Percentiles rank a stretch among this genome's conserved stretches.
phyloP scores from a whole-genome alignment of 139 green algal species.

The Chlorella sp. region DNA sequence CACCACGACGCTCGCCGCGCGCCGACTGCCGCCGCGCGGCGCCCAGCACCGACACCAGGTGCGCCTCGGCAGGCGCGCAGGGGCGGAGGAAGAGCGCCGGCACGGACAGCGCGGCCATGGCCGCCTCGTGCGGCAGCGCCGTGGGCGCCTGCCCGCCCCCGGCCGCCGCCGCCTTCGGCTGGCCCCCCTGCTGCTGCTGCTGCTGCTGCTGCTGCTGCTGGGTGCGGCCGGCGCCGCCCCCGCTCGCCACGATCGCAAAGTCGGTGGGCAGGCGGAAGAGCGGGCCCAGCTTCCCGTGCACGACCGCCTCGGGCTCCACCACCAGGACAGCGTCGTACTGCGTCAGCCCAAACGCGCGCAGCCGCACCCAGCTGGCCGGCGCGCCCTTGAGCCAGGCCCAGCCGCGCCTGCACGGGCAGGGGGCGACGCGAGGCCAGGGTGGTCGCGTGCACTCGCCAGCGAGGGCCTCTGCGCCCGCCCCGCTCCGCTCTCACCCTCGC shows the following conservation, averaged over 20 bases:
- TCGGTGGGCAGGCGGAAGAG: slow-evolving; percentile 30
- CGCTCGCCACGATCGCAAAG: too few relatives aligned
- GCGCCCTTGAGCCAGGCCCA: slow-evolving; percentile 7
- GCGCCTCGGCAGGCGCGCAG: slow-evolving; percentile 7
- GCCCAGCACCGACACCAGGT: slow-evolving; percentile 20
- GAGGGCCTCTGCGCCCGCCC: neutral
- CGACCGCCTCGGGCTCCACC: slow-evolving; percentile 22
- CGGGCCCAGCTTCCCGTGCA: neutral
- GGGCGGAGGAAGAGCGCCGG: slow-evolving; percentile 24
- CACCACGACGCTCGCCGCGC: neutral
- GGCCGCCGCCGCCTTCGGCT: too few relatives aligned
- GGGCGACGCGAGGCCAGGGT: neutral
- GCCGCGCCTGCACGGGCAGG: neutral
- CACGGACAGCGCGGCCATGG: neutral
- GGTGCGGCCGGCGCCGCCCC: too few relatives aligned
- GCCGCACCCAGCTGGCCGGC: slow-evolving; percentile 25
- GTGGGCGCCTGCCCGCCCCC: too few relatives aligned
- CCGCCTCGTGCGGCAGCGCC: too few relatives aligned
- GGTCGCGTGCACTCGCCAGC: too few relatives aligned
- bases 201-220: too few relatives aligned
- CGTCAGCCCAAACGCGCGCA: slow-evolving; percentile 34
- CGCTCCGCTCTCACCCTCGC: neutral
- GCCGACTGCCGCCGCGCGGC: neutral
- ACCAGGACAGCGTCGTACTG: slow-evolving; percentile 38
- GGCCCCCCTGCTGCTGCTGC: too few relatives aligned